Percentiles rank a stretch among this genome's conserved stretches.
Conservation (phyloP, 2,329 filamentous ascomycete species). For the Penicillium sp. region DNA sequence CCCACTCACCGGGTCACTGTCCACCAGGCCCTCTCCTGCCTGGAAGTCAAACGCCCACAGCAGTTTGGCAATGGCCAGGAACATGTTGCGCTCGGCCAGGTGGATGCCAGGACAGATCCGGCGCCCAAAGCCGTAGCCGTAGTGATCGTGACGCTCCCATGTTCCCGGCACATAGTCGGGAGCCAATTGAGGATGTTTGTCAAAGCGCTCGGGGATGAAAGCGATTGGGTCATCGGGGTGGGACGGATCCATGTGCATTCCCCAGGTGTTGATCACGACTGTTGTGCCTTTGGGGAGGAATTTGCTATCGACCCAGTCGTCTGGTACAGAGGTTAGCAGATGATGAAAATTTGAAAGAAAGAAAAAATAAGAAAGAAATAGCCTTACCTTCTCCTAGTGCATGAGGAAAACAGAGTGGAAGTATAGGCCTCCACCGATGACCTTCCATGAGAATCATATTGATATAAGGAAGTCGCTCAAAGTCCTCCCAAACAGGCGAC, state of each 20-base stretch:
- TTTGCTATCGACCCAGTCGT: background rate
- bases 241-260: background rate
- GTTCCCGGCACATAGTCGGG: background rate
- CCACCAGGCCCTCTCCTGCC: background rate
- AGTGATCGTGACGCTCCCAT: conserved; percentile 1
- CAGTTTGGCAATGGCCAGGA: background rate
- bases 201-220: background rate
- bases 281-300: background rate
- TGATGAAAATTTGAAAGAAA: background rate
- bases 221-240: background rate
- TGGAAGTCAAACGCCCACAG: background rate
- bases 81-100: conserved; percentile 1
- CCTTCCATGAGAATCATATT: conserved; percentile 6
- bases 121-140: background rate
- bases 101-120: conserved; percentile 5
- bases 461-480: background rate
- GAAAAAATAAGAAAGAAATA: background rate
- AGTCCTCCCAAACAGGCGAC: background rate
- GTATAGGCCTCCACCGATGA: conserved; percentile 4
- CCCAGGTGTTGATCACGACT: background rate
- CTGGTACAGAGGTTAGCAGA: background rate
- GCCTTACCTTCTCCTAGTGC: background rate
- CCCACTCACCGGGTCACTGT: background rate
- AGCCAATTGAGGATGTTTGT: background rate
- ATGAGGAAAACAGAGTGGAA: background rate